Base-by-base conservation (phyloP, 2,329 filamentous ascomycete genomes). In the Amauroascus niger region DNA sequence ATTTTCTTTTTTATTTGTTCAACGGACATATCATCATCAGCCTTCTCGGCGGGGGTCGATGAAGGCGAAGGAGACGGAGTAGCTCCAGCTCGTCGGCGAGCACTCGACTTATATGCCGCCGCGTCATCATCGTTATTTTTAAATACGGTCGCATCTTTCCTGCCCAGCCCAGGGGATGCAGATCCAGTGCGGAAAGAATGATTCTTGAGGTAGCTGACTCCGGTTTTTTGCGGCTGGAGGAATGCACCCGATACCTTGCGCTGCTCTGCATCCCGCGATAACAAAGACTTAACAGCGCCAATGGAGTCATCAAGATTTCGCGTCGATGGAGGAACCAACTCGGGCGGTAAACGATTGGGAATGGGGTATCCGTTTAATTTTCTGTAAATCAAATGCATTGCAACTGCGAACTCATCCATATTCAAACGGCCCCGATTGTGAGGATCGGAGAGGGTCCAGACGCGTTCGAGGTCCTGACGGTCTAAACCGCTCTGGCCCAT, bases 341-440 rank as follows among this genome's bases (percentile, higher is more conserved):
- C 93, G 0, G 93, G 82, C 7, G 93, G 93, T 9, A 98, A 78
- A 43, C 85, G 84, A 63, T 83, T 87, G 14, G 93, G 93, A 30
- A 97, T 78, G 1, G 91, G 90, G 65, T 97, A 97, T 33, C 91
- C 91, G 64, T 98, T 97, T 51, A 98, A 79, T 67, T 94, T 95
- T 63, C 93, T 81, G 73, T 98, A 98, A 63, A 98, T 98, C 71
- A 98, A 75, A 78, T 98, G 93, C 93, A 98, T 98, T 8, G 90
- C 89, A 50, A 98, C 91, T 7, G 93, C 90, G 66, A 98, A 98
- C 66, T 98, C 93, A 67, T 98, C 93, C 64, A 97, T 81, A 63
- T 98, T 90, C 28, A 98, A 79, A 53, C 90, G 86, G 16, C 93
- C 93, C 68, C 93, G 93, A 70, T 98, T 96, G 59, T 90, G 86